phyloP scores from a whole-genome alignment of 2,329 filamentous ascomycete genomes.

The Lachnellula cervina region DNA sequence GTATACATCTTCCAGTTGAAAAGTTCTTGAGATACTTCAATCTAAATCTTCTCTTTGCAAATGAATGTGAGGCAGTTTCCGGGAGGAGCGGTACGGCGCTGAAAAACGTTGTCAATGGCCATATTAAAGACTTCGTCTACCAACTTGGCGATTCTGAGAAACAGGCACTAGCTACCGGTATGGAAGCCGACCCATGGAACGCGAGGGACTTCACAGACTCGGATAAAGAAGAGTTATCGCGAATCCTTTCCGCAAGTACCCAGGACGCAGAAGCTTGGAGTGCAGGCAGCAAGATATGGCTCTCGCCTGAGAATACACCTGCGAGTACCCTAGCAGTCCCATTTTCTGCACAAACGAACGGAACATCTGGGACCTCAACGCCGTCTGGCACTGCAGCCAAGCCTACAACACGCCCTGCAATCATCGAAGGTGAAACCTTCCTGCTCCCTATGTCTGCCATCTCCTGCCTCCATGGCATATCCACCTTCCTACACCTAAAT shows the following conservation, averaged over 20 bases:
- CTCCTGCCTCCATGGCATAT: slow-evolving; percentile 74
- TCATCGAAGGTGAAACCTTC: slow-evolving; percentile 79
- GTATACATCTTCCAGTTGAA: slow-evolving; percentile 59
- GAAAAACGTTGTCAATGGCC: slow-evolving; percentile 74
- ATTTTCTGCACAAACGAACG: slow-evolving; percentile 7
- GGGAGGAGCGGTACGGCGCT: slow-evolving; percentile 70
- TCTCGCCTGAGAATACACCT: slow-evolving; percentile 32
- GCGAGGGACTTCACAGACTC: slow-evolving; percentile 68
- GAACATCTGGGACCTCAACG: slow-evolving; percentile 15
- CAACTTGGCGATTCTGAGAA: slow-evolving; percentile 66
- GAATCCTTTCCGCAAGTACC: slow-evolving; percentile 65
- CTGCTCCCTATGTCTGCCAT: slow-evolving; percentile 81
- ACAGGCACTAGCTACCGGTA: slow-evolving; percentile 67
- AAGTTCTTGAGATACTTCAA: slow-evolving; percentile 78
- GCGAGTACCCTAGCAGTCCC: slow-evolving; percentile 18
- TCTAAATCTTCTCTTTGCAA: slow-evolving; percentile 76
- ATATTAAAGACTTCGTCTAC: slow-evolving; percentile 76
- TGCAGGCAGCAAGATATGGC: slow-evolving; percentile 55
- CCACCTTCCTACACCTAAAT: slow-evolving; percentile 77
- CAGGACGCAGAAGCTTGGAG: slow-evolving; percentile 65
- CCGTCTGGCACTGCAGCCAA: slow-evolving; percentile 37
- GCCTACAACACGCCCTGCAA: slow-evolving; percentile 64
- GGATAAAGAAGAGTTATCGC: slow-evolving; percentile 55
- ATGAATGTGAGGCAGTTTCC: slow-evolving; percentile 81
- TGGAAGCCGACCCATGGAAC: slow-evolving; percentile 78